These are phyloP conservation scores for Trichophyton equinum DNA, from an alignment of 2,329 filamentous ascomycete genomes.

Conservation along the genomic window DNA sequence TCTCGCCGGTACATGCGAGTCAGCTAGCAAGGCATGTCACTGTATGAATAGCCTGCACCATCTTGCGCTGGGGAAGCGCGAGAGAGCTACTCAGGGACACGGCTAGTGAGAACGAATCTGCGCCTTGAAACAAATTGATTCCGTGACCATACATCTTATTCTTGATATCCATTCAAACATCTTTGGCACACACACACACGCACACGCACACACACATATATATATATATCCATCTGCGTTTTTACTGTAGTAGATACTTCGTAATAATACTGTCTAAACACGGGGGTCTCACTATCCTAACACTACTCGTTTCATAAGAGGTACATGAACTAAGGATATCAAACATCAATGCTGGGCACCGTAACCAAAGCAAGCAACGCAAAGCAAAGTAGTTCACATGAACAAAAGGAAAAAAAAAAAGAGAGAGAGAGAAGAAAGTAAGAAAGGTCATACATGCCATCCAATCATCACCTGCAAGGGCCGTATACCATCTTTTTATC, in stretches of 20 bases:
- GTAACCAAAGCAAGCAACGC: neutral
- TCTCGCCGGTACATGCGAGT: slow-evolving; percentile 20
- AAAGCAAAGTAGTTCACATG: neutral
- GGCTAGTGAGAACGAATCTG: neutral
- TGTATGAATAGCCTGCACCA: slow-evolving; percentile 1
- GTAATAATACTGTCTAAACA: neutral
- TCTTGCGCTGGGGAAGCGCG: neutral
- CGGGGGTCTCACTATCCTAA: neutral
- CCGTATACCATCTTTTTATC: neutral
- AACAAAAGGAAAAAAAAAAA: neutral
- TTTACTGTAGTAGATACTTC: neutral
- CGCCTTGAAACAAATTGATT: neutral
- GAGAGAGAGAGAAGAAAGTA: neutral
- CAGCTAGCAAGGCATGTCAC: slow-evolving; percentile 22
- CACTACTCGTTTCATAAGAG: neutral
- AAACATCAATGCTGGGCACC: neutral
- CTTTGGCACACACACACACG: neutral
- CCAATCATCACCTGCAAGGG: neutral
- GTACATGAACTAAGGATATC: neutral
- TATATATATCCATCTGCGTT: too few relatives aligned
- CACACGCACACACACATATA: too few relatives aligned
- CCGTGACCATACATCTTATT: neutral
- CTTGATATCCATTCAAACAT: neutral
- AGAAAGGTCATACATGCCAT: neutral
- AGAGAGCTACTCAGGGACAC: neutral